phyloP scores from a whole-genome alignment of 345 rosid species.

The Pistacia vera region DNA sequence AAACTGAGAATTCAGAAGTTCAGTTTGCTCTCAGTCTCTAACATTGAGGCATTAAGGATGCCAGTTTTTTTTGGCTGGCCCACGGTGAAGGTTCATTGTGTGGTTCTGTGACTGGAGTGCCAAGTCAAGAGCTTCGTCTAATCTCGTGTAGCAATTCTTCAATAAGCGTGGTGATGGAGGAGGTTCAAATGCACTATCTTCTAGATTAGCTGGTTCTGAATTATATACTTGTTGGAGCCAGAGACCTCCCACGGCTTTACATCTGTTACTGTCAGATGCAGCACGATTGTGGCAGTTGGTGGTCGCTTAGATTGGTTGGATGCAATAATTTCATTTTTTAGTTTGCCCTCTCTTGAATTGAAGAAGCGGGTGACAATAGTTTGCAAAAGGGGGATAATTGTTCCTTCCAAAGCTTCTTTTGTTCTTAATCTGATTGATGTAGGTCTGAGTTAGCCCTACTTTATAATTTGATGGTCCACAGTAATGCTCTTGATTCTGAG shows the following conservation, averaged over 20 bases:
- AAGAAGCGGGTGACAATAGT: constrained; percentile 30
- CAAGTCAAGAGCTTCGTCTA: constrained; percentile 62
- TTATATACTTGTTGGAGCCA: constrained; percentile 69
- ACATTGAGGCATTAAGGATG: constrained; percentile 61
- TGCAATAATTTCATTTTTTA: constrained; percentile 69
- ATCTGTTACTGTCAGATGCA: constrained; percentile 67
- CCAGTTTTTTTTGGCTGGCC: constrained; percentile 76
- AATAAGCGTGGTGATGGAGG: constrained; percentile 94
- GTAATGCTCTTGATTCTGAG: constrained; percentile 21
- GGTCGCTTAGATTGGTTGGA: constrained; percentile 97
- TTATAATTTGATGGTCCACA: constrained; percentile 29
- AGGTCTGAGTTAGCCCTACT: constrained; percentile 84
- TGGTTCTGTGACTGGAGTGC: constrained; percentile 70
- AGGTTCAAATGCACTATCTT: constrained; percentile 88
- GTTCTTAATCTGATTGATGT: constrained; percentile 76
- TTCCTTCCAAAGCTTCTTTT: constrained; percentile 53
- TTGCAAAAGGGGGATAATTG: constrained; percentile 38
- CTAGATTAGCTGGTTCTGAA: constrained; percentile 84
- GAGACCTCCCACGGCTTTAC: constrained; percentile 42
- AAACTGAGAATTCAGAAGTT: constrained; percentile 64
- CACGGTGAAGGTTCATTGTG: constrained; percentile 79
- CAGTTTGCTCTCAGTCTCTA: constrained; percentile 62
- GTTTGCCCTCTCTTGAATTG: constrained; percentile 42
- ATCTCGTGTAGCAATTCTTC: constrained; percentile 81
- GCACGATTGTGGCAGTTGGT: constrained; percentile 82